These are phyloP conservation scores for Rutidosis leptorrhynchoides DNA, from an alignment of 129 eudicot genomes.

Conservation along the genomic window DNA sequence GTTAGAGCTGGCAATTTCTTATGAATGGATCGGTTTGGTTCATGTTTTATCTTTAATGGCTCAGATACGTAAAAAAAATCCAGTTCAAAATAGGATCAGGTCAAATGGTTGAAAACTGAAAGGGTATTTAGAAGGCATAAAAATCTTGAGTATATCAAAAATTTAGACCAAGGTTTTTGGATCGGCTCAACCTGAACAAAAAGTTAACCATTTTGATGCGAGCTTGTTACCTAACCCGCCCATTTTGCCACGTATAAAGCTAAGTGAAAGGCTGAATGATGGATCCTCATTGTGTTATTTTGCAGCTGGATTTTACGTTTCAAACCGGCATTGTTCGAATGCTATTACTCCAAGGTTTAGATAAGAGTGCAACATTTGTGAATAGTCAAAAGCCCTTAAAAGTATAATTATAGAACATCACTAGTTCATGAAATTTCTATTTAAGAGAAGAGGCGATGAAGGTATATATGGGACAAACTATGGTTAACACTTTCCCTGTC, in stretches of 20 bases:
- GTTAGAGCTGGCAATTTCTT: neutral
- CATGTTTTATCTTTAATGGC: neutral
- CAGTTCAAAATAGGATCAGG: neutral
- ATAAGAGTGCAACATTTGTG: constrained; percentile 85
- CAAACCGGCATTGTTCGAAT: constrained; percentile 70
- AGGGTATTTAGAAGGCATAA: neutral
- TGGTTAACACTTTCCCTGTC: neutral
- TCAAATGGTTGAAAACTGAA: neutral
- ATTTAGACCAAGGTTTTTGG: neutral
- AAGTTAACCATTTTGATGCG: neutral
- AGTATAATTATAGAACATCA: constrained; percentile 23
- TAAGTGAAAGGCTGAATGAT: neutral
- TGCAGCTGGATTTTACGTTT: constrained; percentile 78
- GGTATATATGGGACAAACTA: neutral
- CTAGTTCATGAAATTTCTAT: neutral
- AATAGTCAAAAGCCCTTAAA: constrained; percentile 55
- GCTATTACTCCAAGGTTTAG: constrained; percentile 68
- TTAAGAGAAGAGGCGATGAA: neutral
- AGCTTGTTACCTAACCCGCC: neutral
- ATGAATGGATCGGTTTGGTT: neutral
- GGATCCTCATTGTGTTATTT: neutral
- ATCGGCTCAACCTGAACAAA: neutral
- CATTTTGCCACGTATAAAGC: neutral
- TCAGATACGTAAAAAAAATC: neutral
- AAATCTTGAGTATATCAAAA: neutral